Percentiles rank a stretch among this genome's conserved stretches.
These are phyloP conservation scores for Magnaporthiopsis poae DNA, from an alignment of 2,329 filamentous ascomycete genomes.

Conservation along the genomic window DNA sequence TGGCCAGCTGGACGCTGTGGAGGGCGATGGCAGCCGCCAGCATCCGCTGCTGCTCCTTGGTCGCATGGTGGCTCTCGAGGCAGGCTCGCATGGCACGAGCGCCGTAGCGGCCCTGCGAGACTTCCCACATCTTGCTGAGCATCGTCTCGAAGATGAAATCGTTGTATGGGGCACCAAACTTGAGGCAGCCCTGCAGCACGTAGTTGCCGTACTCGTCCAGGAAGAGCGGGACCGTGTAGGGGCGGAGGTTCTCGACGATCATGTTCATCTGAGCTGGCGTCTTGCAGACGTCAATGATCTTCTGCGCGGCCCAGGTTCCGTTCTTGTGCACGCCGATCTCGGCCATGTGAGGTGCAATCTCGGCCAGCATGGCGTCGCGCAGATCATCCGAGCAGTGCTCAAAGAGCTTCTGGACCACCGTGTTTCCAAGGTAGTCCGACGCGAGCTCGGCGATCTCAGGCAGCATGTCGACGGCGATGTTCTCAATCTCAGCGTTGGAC, in stretches of 20 bases:
- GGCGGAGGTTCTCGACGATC: slow-evolving; percentile 74
- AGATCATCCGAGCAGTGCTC: slow-evolving; percentile 87
- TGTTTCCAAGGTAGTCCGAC: slow-evolving; percentile 95
- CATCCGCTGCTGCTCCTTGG: slow-evolving; percentile 90
- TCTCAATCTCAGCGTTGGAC: slow-evolving; percentile 78
- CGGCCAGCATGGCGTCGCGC: slow-evolving; percentile 79
- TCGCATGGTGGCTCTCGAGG: slow-evolving; percentile 87
- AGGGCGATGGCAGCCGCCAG: slow-evolving; percentile 90
- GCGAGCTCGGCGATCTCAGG: slow-evolving; percentile 90
- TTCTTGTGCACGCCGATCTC: slow-evolving; percentile 99
- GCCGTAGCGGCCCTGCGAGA: slow-evolving; percentile 85
- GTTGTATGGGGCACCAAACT: slow-evolving; percentile 80
- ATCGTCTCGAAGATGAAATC: slow-evolving; percentile 98
- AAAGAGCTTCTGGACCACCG: slow-evolving; percentile 97
- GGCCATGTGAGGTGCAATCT: slow-evolving; percentile 83
- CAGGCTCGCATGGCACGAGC: slow-evolving; percentile 94
- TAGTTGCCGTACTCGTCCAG: slow-evolving; percentile 98
- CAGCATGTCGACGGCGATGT: slow-evolving; percentile 85
- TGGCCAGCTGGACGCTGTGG: slow-evolving; percentile 90
- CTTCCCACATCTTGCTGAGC: slow-evolving; percentile 86
- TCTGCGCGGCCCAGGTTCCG: slow-evolving; percentile 96
- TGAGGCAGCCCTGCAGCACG: slow-evolving; percentile 88
- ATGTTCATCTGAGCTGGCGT: slow-evolving; percentile 70
- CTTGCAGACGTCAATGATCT: slow-evolving; percentile 95
- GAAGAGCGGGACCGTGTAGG: slow-evolving; percentile 85